Base-by-base conservation (phyloP, 108 stramenopile genomes). In the Cyclotella baltica region DNA sequence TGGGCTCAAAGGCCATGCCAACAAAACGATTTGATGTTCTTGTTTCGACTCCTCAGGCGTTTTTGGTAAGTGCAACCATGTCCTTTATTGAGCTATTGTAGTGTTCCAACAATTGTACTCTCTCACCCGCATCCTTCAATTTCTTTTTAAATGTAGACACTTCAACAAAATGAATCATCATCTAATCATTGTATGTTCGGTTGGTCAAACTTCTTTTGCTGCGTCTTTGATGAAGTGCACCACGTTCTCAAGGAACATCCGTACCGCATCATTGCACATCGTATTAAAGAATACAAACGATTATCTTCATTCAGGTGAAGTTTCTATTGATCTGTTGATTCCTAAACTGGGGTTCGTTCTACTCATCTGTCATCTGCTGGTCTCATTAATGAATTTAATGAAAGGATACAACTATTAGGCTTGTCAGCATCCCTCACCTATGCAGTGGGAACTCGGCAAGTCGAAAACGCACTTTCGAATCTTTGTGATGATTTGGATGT, bases 161-260 rank as follows among this genome's bases (percentile, higher is more conserved):
- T 78, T 27, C 77, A 78, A 48, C 77, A 71, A 65, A 71, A 33
- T 34, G 70, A 78, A 48, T 33, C 63, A 11, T 30, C 16, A n/a
- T n/a, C n/a, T n/a, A n/a, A n/a, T 1, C 38, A 36, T 31, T 20
- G 9, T 23, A 30, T 34, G 59, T 77, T 81, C n/a, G 3, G 5
- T 4, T 85, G 84, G 84, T 43, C 65, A 16, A 77, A 69, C 22
- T 85, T 71, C 62, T 72, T 78, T 29, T 16, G 65, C 2, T 77
- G 76, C 36, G 72, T 85, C 22, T 85, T 85, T 59, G 85, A 85
- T 58, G 85, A 88, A 64, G 86, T 87, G 51, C 88, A 88, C 64
- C 88, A 88, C 43, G 85, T 83, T 0, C 50, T 88, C 13, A 88
- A 88, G 62, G 83, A 88, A 3, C 88, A 88, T 56, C 88, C 88